Evolutionary conservation across 2,329 filamentous ascomycete genomes (phyloP), one percentile per base, ranked within the genome.

Genomic region (Colletotrichum tamarilloi): DNA sequence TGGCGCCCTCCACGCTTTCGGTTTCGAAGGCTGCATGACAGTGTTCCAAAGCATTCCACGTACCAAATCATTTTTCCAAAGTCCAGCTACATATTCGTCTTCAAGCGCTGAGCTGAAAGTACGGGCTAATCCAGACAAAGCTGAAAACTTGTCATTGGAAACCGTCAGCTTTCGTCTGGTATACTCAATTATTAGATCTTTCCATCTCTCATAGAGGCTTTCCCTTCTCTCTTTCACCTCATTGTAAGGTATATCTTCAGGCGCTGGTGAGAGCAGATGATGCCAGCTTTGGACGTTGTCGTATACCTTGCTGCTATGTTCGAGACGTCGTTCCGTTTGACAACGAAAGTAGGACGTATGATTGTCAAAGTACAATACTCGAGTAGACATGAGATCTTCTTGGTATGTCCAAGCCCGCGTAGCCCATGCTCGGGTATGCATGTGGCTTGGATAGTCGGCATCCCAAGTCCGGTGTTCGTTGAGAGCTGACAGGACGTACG

Each of bases 11-110:
- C 19, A 49, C 42, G 3, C 19, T 49, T 49, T 16, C 52, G 19
- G 26, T 58, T 52, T 58, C 6, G 53, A 69, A 22, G 64, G 62
- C 28, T 57, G 59, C n/a, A 46, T 32, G 19, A 49, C 42, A n/a
- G 42, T 49, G 16, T 49, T 19, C 42, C 42, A 49, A 9, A 49
- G 42, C 42, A 49, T 49, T 49, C 19, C 42, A 4, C 42, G 42
- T n/a, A 49, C 19, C 42, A 49, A 49, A 22, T 49, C 42, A n/a
- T 2, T 9, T n/a, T 49, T n/a, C 42, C 42, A 49, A 49, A 49
- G 19, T 5, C 42, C 42, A 22, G 42, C 42, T n/a, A 49, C 42
- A 9, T 49, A 49, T 49, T 49, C 42, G 19, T 49, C 42, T 49
- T 19, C 42, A 7, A 49, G 42, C 2, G 42, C 42, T 19, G 19